Evolutionary conservation across 208 protist species (phyloP).

Genomic region (Leishmania arabica): DNA sequence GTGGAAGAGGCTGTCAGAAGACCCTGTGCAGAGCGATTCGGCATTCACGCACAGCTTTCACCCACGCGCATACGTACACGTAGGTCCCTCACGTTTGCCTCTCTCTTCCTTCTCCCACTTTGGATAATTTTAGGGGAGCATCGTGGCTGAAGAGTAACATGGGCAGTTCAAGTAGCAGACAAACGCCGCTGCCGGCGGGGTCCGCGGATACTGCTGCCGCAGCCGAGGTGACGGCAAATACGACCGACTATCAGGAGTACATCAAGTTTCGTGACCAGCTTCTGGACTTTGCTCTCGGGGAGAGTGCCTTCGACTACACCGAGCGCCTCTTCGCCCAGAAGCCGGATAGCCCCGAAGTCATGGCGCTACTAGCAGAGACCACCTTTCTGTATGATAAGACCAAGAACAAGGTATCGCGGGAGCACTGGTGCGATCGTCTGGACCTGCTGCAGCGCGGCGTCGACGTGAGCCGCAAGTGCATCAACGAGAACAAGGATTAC

Average conservation of each 20-base stretch:
- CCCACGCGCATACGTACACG: background rate
- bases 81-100: background rate
- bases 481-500: conserved; percentile 83
- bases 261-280: conserved; percentile 77
- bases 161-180: conserved; percentile 22
- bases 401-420: conserved; percentile 79
- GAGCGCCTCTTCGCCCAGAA: conserved; percentile 68
- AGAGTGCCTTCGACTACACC: conserved; percentile 80
- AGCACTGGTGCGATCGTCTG: conserved; percentile 85
- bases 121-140: background rate
- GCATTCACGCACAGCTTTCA: background rate
- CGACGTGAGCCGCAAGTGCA: conserved; percentile 89
- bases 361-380: conserved; percentile 85
- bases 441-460: conserved; percentile 85
- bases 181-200: background rate
- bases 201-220: background rate
- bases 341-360: conserved; percentile 75
- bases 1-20: background rate
- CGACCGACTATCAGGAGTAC: conserved; percentile 43
- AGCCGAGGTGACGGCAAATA: background rate
- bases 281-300: conserved; percentile 71
- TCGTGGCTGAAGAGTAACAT: background rate
- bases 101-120: background rate
- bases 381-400: conserved; percentile 78
- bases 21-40: background rate